phyloP scores from a whole-genome alignment of 768 basidiomycete genomes.

The Tephrocybe sp. region DNA sequence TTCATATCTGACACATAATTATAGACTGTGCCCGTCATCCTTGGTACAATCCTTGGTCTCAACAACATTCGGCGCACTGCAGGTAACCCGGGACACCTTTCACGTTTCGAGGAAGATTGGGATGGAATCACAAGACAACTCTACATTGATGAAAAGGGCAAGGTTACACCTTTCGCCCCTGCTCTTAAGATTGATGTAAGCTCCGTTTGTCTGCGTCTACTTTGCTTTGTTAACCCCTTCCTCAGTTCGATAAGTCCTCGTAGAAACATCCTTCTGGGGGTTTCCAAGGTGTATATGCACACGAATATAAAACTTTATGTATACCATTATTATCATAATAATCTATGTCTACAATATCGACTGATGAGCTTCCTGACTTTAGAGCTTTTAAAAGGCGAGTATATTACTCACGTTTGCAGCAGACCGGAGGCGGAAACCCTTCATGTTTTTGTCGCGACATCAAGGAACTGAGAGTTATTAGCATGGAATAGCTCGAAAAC shows the following conservation, averaged over 20 bases:
- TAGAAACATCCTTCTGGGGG: no score
- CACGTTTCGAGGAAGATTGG: slow-evolving; percentile 36
- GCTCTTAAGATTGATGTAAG: slow-evolving; percentile 40
- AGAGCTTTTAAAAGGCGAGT: no score
- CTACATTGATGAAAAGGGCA: slow-evolving; percentile 36
- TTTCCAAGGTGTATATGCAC: no score
- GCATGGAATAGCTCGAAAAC: no score
- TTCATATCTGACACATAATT: neutral
- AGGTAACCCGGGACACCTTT: slow-evolving; percentile 38
- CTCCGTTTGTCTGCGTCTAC: neutral
- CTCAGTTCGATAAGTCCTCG: neutral
- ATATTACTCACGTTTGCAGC: no score
- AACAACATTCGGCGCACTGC: slow-evolving; percentile 38
- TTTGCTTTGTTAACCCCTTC: neutral
- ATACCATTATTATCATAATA: no score
- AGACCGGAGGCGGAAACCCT: no score
- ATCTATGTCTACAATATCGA: no score
- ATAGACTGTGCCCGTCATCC: slow-evolving; percentile 43
- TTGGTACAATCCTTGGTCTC: slow-evolving; percentile 46
- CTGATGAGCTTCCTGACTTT: no score
- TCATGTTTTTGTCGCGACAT: no score
- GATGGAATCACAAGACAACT: slow-evolving; percentile 28
- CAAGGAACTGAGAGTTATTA: no score
- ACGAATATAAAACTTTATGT: no score
- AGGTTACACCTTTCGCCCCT: slow-evolving; percentile 43